Percentiles rank a stretch among this genome's conserved stretches.
Conservation (phyloP, 2,329 filamentous ascomycete genomes). For the Sclerotinia subarctica region DNA sequence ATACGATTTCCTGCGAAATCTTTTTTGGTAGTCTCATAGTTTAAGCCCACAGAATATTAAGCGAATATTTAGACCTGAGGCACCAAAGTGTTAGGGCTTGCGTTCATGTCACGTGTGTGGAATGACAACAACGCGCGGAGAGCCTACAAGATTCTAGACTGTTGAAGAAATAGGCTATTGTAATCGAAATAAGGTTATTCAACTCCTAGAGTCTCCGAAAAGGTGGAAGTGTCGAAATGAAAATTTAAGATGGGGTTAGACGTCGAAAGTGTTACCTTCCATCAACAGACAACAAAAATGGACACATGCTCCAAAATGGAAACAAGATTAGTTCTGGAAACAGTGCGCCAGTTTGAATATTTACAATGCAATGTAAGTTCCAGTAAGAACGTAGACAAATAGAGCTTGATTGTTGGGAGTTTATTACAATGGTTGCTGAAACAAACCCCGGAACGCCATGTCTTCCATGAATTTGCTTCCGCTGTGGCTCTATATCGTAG, state of each 20-base stretch:
- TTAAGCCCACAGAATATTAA: slow-evolving; percentile 22
- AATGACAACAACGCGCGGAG: background rate
- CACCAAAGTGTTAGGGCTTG: slow-evolving; percentile 19
- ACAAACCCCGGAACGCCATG: background rate
- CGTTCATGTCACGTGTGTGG: background rate
- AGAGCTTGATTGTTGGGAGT: background rate
- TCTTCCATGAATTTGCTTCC: background rate
- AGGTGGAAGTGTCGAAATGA: background rate
- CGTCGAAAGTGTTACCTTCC: background rate
- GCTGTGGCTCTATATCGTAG: slow-evolving; percentile 3
- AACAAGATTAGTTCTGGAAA: background rate
- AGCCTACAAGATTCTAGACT: background rate
- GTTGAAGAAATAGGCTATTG: background rate
- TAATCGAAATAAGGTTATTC: background rate
- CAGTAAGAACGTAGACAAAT: background rate
- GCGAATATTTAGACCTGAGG: slow-evolving; percentile 9
- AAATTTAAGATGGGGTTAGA: background rate
- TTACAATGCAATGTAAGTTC: background rate
- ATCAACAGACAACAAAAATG: background rate
- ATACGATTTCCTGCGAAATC: slow-evolving; percentile 25
- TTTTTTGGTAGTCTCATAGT: slow-evolving; percentile 25
- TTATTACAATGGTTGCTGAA: slow-evolving; percentile 6
- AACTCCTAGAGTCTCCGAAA: no score
- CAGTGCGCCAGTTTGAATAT: background rate
- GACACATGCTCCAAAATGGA: background rate